Evolutionary conservation across 2,329 filamentous ascomycete species (phyloP).

Genomic region (Neoarthrinium moseri): DNA sequence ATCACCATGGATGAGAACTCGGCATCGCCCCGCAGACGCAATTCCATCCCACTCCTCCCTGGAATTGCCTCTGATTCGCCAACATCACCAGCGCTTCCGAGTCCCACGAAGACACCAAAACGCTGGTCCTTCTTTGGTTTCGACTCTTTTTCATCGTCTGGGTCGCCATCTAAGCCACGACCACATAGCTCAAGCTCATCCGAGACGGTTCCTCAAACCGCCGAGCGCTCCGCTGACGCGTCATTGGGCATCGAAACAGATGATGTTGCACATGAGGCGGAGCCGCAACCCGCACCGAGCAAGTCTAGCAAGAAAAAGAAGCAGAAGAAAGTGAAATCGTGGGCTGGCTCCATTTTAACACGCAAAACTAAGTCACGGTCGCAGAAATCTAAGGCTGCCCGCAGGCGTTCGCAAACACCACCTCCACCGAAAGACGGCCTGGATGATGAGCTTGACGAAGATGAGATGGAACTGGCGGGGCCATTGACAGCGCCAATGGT

Average conservation of each 20-base stretch:
- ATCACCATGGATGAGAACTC: slow-evolving; percentile 23
- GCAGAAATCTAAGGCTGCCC: slow-evolving; percentile 38
- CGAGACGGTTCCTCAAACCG: slow-evolving; percentile 32
- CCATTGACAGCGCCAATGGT: slow-evolving; percentile 36
- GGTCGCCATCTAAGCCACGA: slow-evolving; percentile 45
- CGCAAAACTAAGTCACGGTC: slow-evolving; percentile 55
- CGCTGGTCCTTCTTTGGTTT: slow-evolving; percentile 64
- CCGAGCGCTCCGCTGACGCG: slow-evolving; percentile 11
- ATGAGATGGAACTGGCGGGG: slow-evolving; percentile 21
- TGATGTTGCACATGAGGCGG: slow-evolving; percentile 19
- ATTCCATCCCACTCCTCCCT: slow-evolving; percentile 57
- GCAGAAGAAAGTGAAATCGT: slow-evolving; percentile 74
- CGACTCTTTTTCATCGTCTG: slow-evolving; percentile 49
- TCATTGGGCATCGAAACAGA: slow-evolving; percentile 24
- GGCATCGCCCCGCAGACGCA: slow-evolving; percentile 48
- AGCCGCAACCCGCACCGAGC: slow-evolving; percentile 14
- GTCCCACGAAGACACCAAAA: slow-evolving; percentile 51
- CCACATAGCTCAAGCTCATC: slow-evolving; percentile 47
- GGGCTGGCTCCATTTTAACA: slow-evolving; percentile 67
- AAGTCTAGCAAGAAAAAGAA: slow-evolving; percentile 45
- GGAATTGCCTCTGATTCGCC: slow-evolving; percentile 35
- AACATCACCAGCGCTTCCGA: slow-evolving; percentile 37
- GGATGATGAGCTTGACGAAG: slow-evolving; percentile 25
- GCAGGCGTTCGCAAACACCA: slow-evolving; percentile 45
- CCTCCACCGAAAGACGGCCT: slow-evolving; percentile 33